These are phyloP conservation scores for Populus nigra DNA, from an alignment of 345 rosid genomes.

Conservation along the genomic window DNA sequence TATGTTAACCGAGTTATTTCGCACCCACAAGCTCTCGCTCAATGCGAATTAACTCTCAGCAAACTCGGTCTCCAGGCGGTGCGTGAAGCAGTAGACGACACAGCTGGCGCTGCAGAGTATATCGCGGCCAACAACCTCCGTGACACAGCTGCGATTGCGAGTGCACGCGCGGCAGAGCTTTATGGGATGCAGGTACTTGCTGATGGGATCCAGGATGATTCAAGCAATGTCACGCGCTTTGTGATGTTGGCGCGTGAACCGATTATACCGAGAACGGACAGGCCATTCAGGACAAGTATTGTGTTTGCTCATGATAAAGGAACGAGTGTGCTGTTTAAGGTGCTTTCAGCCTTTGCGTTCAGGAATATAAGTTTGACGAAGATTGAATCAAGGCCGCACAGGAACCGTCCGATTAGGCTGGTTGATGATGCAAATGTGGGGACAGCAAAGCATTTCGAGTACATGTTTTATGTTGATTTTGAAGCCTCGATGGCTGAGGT, in stretches of 20 bases:
- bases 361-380: conserved; percentile 84
- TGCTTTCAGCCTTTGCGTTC: conserved; percentile 86
- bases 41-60: conserved; percentile 79
- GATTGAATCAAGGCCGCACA: conserved; percentile 93
- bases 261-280: conserved; percentile 83
- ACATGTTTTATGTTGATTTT: conserved; percentile 82
- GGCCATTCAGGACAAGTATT: conserved; percentile 95
- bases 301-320: conserved; percentile 97
- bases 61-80: conserved; percentile 76
- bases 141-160: conserved; percentile 88
- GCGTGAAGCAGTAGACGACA: conserved; percentile 90
- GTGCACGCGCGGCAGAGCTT: conserved; percentile 87
- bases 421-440: conserved; percentile 77
- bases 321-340: conserved; percentile 87
- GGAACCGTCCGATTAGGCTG: conserved; percentile 67
- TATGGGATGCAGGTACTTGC: conserved; percentile 74
- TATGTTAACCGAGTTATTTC: conserved; percentile 81
- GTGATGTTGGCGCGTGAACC: conserved; percentile 97
- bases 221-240: conserved; percentile 88
- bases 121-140: conserved; percentile 66
- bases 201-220: conserved; percentile 91
- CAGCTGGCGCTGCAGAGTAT: conserved; percentile 89
- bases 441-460: conserved; percentile 88
- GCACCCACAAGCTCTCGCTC: conserved; percentile 94
- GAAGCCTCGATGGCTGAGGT: conserved; percentile 96